Evolutionary conservation across 306 rosid genomes (phyloP), one percentile per base, ranked within the genome.

Genomic region (Cicer judaicum): DNA sequence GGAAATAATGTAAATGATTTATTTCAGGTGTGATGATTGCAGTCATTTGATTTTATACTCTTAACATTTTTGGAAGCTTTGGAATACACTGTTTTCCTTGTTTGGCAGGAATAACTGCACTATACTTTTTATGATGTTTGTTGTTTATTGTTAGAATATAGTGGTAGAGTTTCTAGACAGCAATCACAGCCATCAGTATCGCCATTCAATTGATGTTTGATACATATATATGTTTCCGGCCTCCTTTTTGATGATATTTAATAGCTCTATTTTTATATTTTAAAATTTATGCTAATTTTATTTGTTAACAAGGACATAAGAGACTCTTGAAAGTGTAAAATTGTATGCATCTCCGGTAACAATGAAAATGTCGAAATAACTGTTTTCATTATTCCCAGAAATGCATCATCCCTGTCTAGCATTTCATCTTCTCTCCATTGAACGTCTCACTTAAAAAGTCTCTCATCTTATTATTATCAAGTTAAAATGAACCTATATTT

Each of bases 151-250:
- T 74, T 38, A 42, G 46, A 18, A 63, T 52, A 7, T 39, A 47
- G 41, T 49, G 15, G 29, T 49, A 49, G 53, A 8, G 54, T 39
- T 75, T 75, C 64, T 64, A 49, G 79, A 75, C 34, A 9, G 24
- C 29, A 39, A 39, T 47, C 41, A 36, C 70, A 38, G 3, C 18
- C 34, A 24, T 46, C 54, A 7, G 36, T 3, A 29, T 29, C 36
- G 2, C 36, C 36, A 29, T 29, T 29, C 6, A 47, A 62, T 74
- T 34, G 0, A 5, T 15, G 2, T 15, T 50, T 16, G 40, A 43
- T 41, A 39, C 10, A 12, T 43, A 62, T 10, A 48, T 62, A 38
- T 62, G 41, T 60, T 16, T 47, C 47, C 4, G 10, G 69, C 48
- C 43, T 40, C 10, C 63, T 40, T 42, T 38, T 21, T 14, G 49